Evolutionary conservation across 1,139 yeast genomes (phyloP), one percentile per base, ranked within the genome.

Genomic region (Blastobotrys proliferans): DNA sequence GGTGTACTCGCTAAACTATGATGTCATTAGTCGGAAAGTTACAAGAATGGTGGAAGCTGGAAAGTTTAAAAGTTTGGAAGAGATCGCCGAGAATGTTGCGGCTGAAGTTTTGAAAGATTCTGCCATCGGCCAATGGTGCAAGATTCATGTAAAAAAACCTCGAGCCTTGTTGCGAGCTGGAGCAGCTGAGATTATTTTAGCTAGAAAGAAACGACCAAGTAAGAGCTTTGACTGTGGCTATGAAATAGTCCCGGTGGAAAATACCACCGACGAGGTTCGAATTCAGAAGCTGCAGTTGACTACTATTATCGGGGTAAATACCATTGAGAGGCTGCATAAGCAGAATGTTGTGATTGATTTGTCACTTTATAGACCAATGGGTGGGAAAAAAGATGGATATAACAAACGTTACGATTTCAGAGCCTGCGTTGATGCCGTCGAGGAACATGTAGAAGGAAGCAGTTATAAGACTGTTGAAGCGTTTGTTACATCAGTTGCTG

Each of bases 381-480:
- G 28, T 8, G 43, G 35, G 2, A 47, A 47, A n/a, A 34, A 37
- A 13, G 47, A 70, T 3, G 59, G 62, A 28, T 45, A 61, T 43
- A 51, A 49, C 42, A 52, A 57, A 40, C 48, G 50, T 16, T 61
- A 62, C 46, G 61, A 61, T 47, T 56, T 55, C 45, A 51, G 60
- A 20, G 51, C 53, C 21, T 56, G 64, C n/a, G 60, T 60, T 10
- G 63, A 64, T 22, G 49, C 47, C 4, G 61, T 66, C 14, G 51
- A 76, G 0, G 57, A 59, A 1, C 84, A 80, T 56, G 86, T 87
- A 8, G 95, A 85, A 55, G 63, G 62, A 14, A 77, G 95, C 1
- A 79, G 81, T 51, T 92, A 86, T 67, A 83, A 86, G 57, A 92
- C 98, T 0, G 95, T 92, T 2, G 98, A 92, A 60, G 96, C 97